These are phyloP conservation scores for Singerocomus inundabilis DNA, from an alignment of 1,284 basidiomycete species.

Conservation along the genomic window DNA sequence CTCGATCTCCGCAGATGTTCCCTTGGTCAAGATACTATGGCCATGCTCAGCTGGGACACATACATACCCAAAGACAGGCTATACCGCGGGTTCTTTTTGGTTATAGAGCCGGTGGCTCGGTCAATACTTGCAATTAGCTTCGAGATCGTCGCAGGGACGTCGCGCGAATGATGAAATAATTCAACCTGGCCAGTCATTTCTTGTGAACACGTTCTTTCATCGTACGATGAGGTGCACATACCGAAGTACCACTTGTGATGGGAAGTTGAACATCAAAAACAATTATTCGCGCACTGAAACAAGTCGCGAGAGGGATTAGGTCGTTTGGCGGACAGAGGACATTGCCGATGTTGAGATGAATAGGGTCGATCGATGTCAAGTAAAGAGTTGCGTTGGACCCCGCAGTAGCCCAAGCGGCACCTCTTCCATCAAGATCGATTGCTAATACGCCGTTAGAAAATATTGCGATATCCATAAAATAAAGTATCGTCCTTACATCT, in stretches of 20 bases:
- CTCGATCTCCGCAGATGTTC: slow-evolving; percentile 81
- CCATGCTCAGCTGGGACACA: slow-evolving; percentile 3
- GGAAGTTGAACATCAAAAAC: slow-evolving; percentile 93
- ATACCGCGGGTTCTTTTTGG: slow-evolving; percentile 82
- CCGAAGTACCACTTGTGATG: slow-evolving; percentile 83
- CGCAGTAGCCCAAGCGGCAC: slow-evolving; percentile 84
- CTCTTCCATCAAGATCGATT: slow-evolving; percentile 83
- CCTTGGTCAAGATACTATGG: slow-evolving; percentile 78
- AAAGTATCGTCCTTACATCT: slow-evolving; percentile 53
- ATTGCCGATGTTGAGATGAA: slow-evolving; percentile 84
- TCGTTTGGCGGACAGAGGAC: slow-evolving; percentile 80
- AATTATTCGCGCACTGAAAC: slow-evolving; percentile 86
- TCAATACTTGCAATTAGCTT: slow-evolving; percentile 81
- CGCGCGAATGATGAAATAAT: slow-evolving; percentile 91
- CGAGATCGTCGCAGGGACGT: slow-evolving; percentile 85
- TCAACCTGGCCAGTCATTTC: slow-evolving; percentile 59
- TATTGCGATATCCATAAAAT: background rate
- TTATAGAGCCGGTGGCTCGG: slow-evolving; percentile 69
- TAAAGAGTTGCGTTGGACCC: slow-evolving; percentile 89
- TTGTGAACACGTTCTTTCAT: slow-evolving; percentile 1
- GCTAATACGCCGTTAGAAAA: slow-evolving; percentile 46
- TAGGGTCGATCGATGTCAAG: slow-evolving; percentile 81
- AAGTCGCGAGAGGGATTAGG: slow-evolving; percentile 71
- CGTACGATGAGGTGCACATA: slow-evolving; percentile 37
- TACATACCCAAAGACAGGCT: background rate